A percentile compares a stretch with the other conserved stretches of the same genome.
Evolutionary conservation across 1,284 basidiomycete genomes (phyloP).

Genomic region (Trametes pubescens): DNA sequence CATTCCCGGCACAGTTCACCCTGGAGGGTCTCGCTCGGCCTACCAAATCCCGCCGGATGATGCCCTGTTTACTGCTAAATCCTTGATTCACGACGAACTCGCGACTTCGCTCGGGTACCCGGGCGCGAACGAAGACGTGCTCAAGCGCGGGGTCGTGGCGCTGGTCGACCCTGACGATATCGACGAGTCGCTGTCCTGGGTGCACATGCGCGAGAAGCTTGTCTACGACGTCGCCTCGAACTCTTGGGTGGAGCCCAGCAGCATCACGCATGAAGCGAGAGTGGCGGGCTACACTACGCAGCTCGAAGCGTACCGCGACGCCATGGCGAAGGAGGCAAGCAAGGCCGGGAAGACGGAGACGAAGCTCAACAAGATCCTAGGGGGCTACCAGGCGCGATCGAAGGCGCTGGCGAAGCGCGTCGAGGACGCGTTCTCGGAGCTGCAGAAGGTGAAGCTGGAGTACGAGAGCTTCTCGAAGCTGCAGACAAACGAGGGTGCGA

Average conservation of each 20-base stretch:
- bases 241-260: constrained; percentile 73
- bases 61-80: constrained; percentile 76
- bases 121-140: constrained; percentile 79
- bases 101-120: constrained; percentile 86
- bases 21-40: constrained; percentile 76
- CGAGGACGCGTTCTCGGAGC: constrained; percentile 71
- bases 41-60: constrained; percentile 86
- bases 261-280: constrained; percentile 66
- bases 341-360: constrained; percentile 91
- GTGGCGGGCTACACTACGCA: constrained; percentile 70
- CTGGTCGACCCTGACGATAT: constrained; percentile 67
- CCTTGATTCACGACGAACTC: constrained; percentile 82
- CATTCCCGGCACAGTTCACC: constrained; percentile 85
- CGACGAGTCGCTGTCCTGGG: constrained; percentile 74
- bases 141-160: constrained; percentile 76
- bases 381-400: constrained; percentile 89
- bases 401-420: constrained; percentile 75
- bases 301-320: constrained; percentile 71
- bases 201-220: constrained; percentile 63
- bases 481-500: constrained; percentile 73
- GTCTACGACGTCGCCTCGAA: constrained; percentile 66
- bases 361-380: constrained; percentile 87
- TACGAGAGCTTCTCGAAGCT: constrained; percentile 82
- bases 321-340: constrained; percentile 84
- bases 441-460: constrained; percentile 74